Percentiles rank a stretch among this genome's conserved stretches.
Evolutionary conservation across 2,329 filamentous ascomycete species (phyloP).

Genomic region (Fusarium solani-melongenae): DNA sequence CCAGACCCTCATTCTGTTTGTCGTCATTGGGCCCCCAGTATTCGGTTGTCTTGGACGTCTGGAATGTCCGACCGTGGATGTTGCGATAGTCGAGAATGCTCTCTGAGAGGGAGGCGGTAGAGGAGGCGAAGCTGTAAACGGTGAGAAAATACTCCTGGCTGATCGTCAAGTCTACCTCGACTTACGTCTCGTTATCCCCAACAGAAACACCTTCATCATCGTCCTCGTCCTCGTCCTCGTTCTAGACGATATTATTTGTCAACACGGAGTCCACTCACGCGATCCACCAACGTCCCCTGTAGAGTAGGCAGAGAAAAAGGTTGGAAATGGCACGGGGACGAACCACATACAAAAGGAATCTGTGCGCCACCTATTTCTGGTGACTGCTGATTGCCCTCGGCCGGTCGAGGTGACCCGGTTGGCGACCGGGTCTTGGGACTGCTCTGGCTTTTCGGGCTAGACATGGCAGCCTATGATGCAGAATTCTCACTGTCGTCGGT

Average conservation of each 20-base stretch:
- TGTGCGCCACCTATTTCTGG: background rate
- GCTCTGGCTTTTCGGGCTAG: background rate
- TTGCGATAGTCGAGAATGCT: slow-evolving; percentile 48
- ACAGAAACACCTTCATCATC: background rate
- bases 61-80: slow-evolving; percentile 47
- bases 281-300: background rate
- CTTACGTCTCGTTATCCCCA: background rate
- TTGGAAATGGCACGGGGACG: background rate
- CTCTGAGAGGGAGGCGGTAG: slow-evolving; percentile 45
- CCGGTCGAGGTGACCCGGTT: background rate
- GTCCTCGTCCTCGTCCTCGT: background rate
- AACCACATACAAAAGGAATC: background rate
- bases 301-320: background rate
- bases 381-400: background rate
- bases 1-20: slow-evolving; percentile 28
- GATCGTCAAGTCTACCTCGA: background rate
- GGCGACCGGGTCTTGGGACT: background rate
- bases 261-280: background rate
- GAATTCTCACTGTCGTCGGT: background rate
- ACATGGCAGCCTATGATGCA: background rate
- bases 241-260: background rate
- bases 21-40: slow-evolving; percentile 39
- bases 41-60: slow-evolving; percentile 41
- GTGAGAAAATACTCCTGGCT: background rate
- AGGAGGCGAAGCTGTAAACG: background rate